A percentile compares a stretch with the other conserved stretches of the same genome.
phyloP scores from a whole-genome alignment of 2,329 filamentous ascomycete species.

The Aspergillus costaricaensis region DNA sequence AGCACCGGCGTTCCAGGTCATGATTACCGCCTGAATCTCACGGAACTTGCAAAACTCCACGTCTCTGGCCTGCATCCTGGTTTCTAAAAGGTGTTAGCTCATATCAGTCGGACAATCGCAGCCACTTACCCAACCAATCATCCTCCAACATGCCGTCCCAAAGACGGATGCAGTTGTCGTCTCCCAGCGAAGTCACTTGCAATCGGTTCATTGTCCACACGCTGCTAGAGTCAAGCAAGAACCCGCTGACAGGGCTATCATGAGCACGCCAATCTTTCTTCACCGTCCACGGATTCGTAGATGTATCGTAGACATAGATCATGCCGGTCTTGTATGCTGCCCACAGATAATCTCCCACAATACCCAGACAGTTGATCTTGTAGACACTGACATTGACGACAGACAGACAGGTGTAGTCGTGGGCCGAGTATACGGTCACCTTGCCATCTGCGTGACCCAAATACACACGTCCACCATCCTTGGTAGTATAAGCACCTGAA shows the following conservation, averaged over 20 bases:
- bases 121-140: constrained; percentile 74
- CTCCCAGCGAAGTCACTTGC: constrained; percentile 83
- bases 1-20: constrained; percentile 98
- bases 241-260: constrained; percentile 74
- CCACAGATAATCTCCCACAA: constrained; percentile 83
- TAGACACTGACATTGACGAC: constrained; percentile 86
- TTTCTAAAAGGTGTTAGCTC: constrained; percentile 54
- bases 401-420: constrained; percentile 73
- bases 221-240: constrained; percentile 76
- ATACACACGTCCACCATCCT: constrained; percentile 76
- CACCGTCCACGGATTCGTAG: constrained; percentile 78
- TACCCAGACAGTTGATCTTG: constrained; percentile 86
- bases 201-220: constrained; percentile 81
- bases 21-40: constrained; percentile 73
- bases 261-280: constrained; percentile 96
- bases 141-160: constrained; percentile 95
- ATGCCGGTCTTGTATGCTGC: constrained; percentile 92
- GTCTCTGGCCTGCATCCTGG: constrained; percentile 81
- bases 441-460: constrained; percentile 94
- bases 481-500: constrained; percentile 73
- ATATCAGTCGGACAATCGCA: background rate
- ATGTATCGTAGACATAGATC: constrained; percentile 88
- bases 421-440: constrained; percentile 84
- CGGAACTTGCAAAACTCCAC: constrained; percentile 82
- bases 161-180: constrained; percentile 77